phyloP scores from a whole-genome alignment of 2,329 filamentous ascomycete genomes.

The Cercospora beticola region DNA sequence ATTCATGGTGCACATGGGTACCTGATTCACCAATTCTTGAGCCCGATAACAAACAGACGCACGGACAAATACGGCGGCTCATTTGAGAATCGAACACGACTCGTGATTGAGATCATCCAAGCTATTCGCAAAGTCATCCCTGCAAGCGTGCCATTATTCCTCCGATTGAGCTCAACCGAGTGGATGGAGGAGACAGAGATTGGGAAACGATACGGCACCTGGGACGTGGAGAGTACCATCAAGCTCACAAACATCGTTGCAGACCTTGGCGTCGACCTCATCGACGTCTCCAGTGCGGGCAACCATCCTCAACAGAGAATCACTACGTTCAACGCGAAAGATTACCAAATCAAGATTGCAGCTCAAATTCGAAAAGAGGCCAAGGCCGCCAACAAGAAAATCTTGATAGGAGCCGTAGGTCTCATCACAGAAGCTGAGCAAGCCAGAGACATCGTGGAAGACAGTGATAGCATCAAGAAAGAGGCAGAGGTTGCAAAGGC shows the following conservation, averaged over 20 bases:
- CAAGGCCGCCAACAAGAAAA: constrained; percentile 39
- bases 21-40: constrained; percentile 68
- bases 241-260: constrained; percentile 67
- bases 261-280: constrained; percentile 72
- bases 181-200: constrained; percentile 65
- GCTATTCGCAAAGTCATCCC: constrained; percentile 58
- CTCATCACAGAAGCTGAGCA: constrained; percentile 54
- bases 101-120: constrained; percentile 64
- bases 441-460: constrained; percentile 49
- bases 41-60: constrained; percentile 65
- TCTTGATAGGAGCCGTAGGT: constrained; percentile 56
- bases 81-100: constrained; percentile 68
- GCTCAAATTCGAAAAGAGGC: constrained; percentile 46
- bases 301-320: constrained; percentile 57
- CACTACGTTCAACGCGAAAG: constrained; percentile 41
- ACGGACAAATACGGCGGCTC: constrained; percentile 66
- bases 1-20: constrained; percentile 81
- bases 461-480: constrained; percentile 21
- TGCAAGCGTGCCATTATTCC: constrained; percentile 65
- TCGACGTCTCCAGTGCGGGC: constrained; percentile 78
- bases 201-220: constrained; percentile 56
- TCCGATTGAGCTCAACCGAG: constrained; percentile 70
- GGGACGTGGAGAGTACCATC: constrained; percentile 65
- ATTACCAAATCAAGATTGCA: constrained; percentile 54
- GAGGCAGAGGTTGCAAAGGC: constrained; percentile 37